phyloP scores from a whole-genome alignment of 768 basidiomycete genomes.

The Amanita molliuscula region DNA sequence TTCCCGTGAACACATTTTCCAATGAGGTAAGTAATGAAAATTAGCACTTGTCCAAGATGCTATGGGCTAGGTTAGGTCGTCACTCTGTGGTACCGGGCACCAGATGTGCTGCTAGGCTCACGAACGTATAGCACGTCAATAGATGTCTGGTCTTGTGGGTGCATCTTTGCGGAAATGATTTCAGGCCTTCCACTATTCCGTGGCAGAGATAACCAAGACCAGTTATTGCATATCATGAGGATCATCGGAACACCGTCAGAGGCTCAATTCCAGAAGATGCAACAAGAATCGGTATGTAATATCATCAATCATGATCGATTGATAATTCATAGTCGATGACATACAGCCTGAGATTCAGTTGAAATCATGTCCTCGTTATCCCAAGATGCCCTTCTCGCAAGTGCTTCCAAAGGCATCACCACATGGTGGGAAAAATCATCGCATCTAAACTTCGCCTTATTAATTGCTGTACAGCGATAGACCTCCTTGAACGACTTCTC shows the following conservation, averaged over 20 bases:
- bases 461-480: constrained; percentile 52
- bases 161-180: constrained; percentile 99
- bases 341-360: constrained; percentile 69
- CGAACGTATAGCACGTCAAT: constrained; percentile 97
- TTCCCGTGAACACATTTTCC: constrained; percentile 97
- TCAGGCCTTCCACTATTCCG: constrained; percentile 94
- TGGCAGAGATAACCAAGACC: constrained; percentile 95
- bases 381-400: constrained; percentile 72
- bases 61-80: constrained; percentile 55
- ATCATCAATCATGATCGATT: background rate
- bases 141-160: constrained; percentile 98
- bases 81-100: constrained; percentile 97
- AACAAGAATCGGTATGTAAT: constrained; percentile 70
- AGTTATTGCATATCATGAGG: constrained; percentile 95
- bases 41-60: background rate
- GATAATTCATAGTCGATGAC: constrained; percentile 6
- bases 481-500: constrained; percentile 87
- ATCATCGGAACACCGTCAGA: constrained; percentile 95
- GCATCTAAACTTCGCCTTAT: background rate
- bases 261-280: constrained; percentile 78
- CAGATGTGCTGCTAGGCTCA: constrained; percentile 94
- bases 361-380: constrained; percentile 82
- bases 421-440: constrained; percentile 40
- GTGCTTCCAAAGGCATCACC: constrained; percentile 80
- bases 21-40: constrained; percentile 57